A percentile compares a stretch with the other conserved stretches of the same genome.
Conservation (phyloP, 768 basidiomycete genomes). For the Kockovaella imperatae region DNA sequence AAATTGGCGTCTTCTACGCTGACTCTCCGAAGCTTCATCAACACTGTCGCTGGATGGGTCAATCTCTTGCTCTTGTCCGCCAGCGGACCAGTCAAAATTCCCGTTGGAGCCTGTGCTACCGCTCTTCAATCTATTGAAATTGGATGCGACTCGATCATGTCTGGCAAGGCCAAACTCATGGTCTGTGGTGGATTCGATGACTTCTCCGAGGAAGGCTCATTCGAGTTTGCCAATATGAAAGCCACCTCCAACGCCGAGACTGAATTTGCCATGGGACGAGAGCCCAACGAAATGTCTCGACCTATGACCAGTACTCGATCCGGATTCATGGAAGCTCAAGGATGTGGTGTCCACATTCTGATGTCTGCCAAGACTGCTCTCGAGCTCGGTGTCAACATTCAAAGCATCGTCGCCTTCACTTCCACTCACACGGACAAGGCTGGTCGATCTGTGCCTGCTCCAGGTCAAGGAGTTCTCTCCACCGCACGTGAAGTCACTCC, state of each 20-base stretch:
- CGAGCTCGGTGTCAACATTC: conserved; percentile 86
- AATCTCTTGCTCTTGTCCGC: conserved; percentile 91
- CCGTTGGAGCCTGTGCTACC: conserved; percentile 96
- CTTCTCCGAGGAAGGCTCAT: conserved; percentile 94
- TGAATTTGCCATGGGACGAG: conserved; percentile 97
- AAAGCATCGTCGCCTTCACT: conserved; percentile 87
- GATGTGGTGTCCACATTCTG: conserved; percentile 90
- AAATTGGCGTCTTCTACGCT: background rate
- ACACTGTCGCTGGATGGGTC: conserved; percentile 97
- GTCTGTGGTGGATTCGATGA: conserved; percentile 98
- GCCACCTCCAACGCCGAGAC: conserved; percentile 95
- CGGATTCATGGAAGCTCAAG: conserved; percentile 96
- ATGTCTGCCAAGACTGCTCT: conserved; percentile 96
- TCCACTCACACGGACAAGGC: conserved; percentile 94
- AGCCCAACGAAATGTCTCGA: conserved; percentile 97
- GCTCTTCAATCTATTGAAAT: conserved; percentile 97
- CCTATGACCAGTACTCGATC: conserved; percentile 92
- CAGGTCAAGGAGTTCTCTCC: conserved; percentile 83
- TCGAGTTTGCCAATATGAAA: conserved; percentile 99
- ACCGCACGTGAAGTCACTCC: conserved; percentile 78
- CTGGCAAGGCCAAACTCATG: conserved; percentile 98
- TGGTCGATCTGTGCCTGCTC: conserved; percentile 93
- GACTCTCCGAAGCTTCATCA: conserved; percentile 69
- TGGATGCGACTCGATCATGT: conserved; percentile 87
- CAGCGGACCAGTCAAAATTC: conserved; percentile 96